Conservation (phyloP, 805 yeast genomes). For the Maudiozyma saulgeensis region DNA sequence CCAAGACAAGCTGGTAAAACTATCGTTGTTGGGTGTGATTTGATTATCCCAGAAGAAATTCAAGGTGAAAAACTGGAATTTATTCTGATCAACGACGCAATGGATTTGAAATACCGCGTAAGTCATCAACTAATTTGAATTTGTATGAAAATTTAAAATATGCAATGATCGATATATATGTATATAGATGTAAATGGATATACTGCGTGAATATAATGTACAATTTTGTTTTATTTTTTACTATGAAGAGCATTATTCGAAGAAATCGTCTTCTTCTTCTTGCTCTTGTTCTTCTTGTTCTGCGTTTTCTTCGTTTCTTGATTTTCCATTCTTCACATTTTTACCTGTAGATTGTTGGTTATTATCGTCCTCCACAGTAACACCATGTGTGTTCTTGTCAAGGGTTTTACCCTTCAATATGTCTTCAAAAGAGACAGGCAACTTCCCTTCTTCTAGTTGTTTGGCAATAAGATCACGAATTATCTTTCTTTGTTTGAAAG, state of each 20-base stretch:
- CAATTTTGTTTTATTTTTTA: no score
- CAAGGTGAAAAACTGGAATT: slow-evolving; percentile 39
- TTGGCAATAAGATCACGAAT: slow-evolving; percentile 45
- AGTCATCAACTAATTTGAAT: slow-evolving; percentile 11
- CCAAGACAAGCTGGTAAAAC: slow-evolving; percentile 35
- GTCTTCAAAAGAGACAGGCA: slow-evolving; percentile 49
- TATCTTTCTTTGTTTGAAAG: slow-evolving; percentile 36
- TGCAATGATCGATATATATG: not conserved
- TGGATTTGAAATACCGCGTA: slow-evolving; percentile 41
- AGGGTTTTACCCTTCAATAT: slow-evolving; percentile 31
- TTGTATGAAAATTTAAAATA: no score
- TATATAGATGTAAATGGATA: not conserved
- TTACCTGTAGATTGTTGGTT: slow-evolving; percentile 3
- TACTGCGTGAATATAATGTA: not conserved
- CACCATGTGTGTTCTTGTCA: slow-evolving; percentile 19
- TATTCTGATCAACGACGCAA: slow-evolving; percentile 54
- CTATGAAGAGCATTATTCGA: slow-evolving; percentile 24
- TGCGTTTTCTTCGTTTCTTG: slow-evolving; percentile 15
- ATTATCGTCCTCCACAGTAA: slow-evolving; percentile 5
- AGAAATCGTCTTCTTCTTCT: slow-evolving; percentile 37
- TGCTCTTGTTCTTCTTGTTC: slow-evolving; percentile 19
- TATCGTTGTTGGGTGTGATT: slow-evolving; percentile 30
- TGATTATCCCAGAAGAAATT: slow-evolving; percentile 43
- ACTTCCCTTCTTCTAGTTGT: slow-evolving; percentile 41
- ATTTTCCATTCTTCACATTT: slow-evolving; percentile 5